phyloP scores from a whole-genome alignment of 1,284 basidiomycete genomes.

The Malassezia caprae region DNA sequence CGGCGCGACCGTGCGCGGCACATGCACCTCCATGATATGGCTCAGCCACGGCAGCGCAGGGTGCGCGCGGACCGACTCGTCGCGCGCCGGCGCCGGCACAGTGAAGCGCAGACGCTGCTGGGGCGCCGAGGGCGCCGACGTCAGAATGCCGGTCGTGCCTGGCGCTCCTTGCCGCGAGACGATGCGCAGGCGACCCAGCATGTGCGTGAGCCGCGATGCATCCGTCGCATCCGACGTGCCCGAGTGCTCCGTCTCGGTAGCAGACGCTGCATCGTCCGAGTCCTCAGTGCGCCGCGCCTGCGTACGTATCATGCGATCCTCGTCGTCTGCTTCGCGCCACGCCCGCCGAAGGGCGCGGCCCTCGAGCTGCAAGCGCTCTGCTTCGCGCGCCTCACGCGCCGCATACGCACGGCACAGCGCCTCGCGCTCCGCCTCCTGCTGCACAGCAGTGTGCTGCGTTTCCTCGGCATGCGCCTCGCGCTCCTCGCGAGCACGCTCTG shows the following conservation, averaged over 20 bases:
- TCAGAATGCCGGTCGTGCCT: conserved; percentile 6
- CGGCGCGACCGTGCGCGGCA: not conserved
- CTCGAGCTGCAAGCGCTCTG: conserved; percentile 11
- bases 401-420: not conserved
- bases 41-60: conserved; percentile 8
- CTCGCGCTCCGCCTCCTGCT: not conserved
- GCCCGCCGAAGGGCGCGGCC: conserved; percentile 14
- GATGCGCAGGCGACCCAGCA: conserved; percentile 5
- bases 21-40: not conserved
- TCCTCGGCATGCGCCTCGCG: not conserved
- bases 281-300: conserved; percentile 3
- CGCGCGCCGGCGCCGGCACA: not conserved
- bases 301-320: conserved; percentile 10
- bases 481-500: not conserved
- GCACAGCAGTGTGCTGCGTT: not conserved
- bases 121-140: not conserved
- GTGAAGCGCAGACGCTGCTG: conserved; percentile 10
- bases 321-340: conserved; percentile 16
- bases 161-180: not conserved
- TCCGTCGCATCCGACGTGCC: conserved; percentile 10
- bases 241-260: conserved; percentile 1
- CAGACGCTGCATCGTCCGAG: conserved; percentile 6
- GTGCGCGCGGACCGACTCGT: not conserved
- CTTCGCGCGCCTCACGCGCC: conserved; percentile 2
- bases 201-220: conserved; percentile 1